Evolutionary conservation across 192 early-diverging fungal genomes (phyloP), one percentile per base, ranked within the genome.

Genomic region (Coemansia sp.): DNA sequence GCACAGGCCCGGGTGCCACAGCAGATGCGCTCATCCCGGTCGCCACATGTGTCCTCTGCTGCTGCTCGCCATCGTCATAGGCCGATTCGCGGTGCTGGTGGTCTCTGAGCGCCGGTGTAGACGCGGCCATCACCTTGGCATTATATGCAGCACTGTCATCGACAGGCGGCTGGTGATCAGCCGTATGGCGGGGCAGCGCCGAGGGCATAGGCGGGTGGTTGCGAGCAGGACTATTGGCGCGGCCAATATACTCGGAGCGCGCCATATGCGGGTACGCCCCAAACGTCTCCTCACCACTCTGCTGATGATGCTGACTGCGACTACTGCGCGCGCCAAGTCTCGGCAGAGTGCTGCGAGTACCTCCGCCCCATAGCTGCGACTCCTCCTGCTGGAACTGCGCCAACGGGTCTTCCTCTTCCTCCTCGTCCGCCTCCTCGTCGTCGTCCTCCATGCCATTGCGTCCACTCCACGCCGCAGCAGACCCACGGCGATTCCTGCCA

Each of bases 381-480:
- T 84, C 81, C 58, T 84, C 81, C 49, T 78, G 73, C 62, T 84
- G 81, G 61, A 84, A 84, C 72, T 68, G 73, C 38, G 81, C 81
- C 60, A 84, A 68, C 27, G 81, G 81, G 34, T 84, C 81, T 3
- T 83, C 81, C 24, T 62, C 63, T 6, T 55, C 64, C 5, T 64
- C 34, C 20, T 64, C 27, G 4, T 8, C 31, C 7, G 3, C 31
- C 13, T 8, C 55, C 33, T 13, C 39, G 2, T 63, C 62, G 0
- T 64, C 70, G 29, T 62, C 50, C 24, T 50, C 53, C 43, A 71
- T 9, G 18, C 60, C 70, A 36, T 60, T 60, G 31, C 11, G 70
- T 15, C 46, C 47, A 49, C 33, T 64, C 55, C 6, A 46, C 53
- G 40, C 46, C n/a, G 24, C 58, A 33, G 39, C 47, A 38, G 74